Evolutionary conservation across 176 grass and related monocot species (phyloP), one percentile per base, ranked within the genome.

Genomic region (Hordeum vulgare): DNA sequence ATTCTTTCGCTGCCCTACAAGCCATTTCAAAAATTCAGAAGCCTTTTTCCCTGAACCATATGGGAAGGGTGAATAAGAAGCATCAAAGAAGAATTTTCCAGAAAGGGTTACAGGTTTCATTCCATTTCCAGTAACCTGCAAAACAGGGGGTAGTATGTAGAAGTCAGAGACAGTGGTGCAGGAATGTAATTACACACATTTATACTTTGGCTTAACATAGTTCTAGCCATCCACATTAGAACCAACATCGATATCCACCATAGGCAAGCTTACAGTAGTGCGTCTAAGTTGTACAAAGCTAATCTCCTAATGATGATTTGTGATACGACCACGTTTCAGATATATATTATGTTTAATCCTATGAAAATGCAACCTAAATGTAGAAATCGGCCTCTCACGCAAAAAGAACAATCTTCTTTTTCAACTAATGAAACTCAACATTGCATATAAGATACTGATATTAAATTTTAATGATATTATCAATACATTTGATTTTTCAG

Each of bases 51-150:
- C 92, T 47, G 92, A 89, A 84, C 92, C 92, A 83, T 93, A 78
- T 47, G 95, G 95, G 74, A 95, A 93, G 6, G 95, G 92, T 74
- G 95, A 98, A 79, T 78, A 69, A 72, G 86, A 93, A 86, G 87
- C 82, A 80, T 78, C 88, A 67, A 84, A 85, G 58, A 92, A 98
- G 76, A 94, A 98, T 61, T 84, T 88, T 44, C 66, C 73, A 66
- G 95, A 98, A 77, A 98, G 88, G 12, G 90, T 86, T 61, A 86
- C 93, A 39, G 85, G 92, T 73, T 87, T 88, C 25, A 27, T 92
- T 84, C 86, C 95, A 83, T 90, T 87, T 67, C 95, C 95, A 75
- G 81, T 81, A 80, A 89, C 92, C 95, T 98, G 84, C 13, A 75
- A 66, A 90, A 90, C 66, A 73, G 20, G 33, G 3, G 45, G 51